Evolutionary conservation across 805 yeast species (phyloP).

Genomic region (Vanderwaltozyma tropicalis): DNA sequence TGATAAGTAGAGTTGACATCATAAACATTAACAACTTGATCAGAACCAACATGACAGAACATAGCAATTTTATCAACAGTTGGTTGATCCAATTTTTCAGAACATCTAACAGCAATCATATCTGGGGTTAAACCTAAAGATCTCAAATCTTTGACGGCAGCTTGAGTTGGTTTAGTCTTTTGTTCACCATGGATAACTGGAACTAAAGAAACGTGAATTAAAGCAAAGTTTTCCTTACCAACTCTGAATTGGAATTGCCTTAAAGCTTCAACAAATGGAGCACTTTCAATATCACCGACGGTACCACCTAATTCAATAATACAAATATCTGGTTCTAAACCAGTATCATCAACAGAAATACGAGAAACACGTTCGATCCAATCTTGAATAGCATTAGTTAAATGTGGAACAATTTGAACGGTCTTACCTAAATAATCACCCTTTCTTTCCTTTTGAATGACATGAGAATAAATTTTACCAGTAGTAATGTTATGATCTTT

Average conservation of each 20-base stretch:
- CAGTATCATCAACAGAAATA: constrained; percentile 86
- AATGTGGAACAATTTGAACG: constrained; percentile 98
- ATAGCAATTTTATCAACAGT: constrained; percentile 92
- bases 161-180: constrained; percentile 98
- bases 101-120: constrained; percentile 95
- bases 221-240: constrained; percentile 84
- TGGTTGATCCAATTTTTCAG: constrained; percentile 64
- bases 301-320: constrained; percentile 97
- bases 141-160: constrained; percentile 93
- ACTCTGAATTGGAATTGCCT: constrained; percentile 98
- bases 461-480: constrained; percentile 90
- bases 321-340: constrained; percentile 87
- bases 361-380: constrained; percentile 92
- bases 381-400: constrained; percentile 93
- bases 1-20: constrained; percentile 96
- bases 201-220: constrained; percentile 91
- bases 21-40: constrained; percentile 92
- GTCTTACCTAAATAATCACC: constrained; percentile 98
- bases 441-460: constrained; percentile 85
- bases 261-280: constrained; percentile 96
- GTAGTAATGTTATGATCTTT: constrained; percentile 95
- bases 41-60: constrained; percentile 99
- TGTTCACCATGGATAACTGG: constrained; percentile 98
- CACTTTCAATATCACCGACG: constrained; percentile 96
- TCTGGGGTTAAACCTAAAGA: constrained; percentile 91